Base-by-base conservation (phyloP, 75 land plant genomes). In the Picea sitchensis region DNA sequence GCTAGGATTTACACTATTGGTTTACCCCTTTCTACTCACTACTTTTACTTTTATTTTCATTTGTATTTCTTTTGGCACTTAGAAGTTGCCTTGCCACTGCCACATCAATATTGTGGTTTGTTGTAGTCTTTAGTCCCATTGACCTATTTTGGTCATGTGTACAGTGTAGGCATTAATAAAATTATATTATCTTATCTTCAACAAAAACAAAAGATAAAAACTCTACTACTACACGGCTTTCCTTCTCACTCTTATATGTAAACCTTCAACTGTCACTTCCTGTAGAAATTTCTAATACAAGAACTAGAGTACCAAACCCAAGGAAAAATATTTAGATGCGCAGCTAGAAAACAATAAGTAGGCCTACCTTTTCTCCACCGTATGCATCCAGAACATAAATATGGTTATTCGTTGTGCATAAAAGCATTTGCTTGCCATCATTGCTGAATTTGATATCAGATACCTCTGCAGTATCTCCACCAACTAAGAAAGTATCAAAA, bases 381-480 rank as follows among this genome's bases (percentile, higher is more conserved):
- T 95, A 96, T 1, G 99, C 99, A 88, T 96, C 98, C 38, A 96
- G 89, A 61, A 96, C 89, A 90, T 96, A 96, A 5, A 96, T 81
- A 81, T 88, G 88, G 83, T 89, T 93, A 68, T 83, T 96, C 83
- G 95, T 91, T n/a, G 99, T 94, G 34, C 98, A 92, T 79, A 96
- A 85, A 14, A 96, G 92, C 92, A 96, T 91, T 51, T 91, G 91
- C 86, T 91, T 96, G 31, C 99, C 98, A 84, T 96, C 99, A 73
- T 95, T 92, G 85, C 98, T 96, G 81, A 96, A 96, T 78, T 95
- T 96, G 76, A 96, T 96, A 75, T 94, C 99, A 69, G 90, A 92
- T 8, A 96, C 98, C 80, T 95, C 98, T 38, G 98, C 95, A 56
- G 91, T 90, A 83, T 96, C 99, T 73, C 98, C 95, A 76, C 98